These are phyloP conservation scores for Sclerotinia subarctica DNA, from an alignment of 2,329 filamentous ascomycete genomes.

Conservation along the genomic window DNA sequence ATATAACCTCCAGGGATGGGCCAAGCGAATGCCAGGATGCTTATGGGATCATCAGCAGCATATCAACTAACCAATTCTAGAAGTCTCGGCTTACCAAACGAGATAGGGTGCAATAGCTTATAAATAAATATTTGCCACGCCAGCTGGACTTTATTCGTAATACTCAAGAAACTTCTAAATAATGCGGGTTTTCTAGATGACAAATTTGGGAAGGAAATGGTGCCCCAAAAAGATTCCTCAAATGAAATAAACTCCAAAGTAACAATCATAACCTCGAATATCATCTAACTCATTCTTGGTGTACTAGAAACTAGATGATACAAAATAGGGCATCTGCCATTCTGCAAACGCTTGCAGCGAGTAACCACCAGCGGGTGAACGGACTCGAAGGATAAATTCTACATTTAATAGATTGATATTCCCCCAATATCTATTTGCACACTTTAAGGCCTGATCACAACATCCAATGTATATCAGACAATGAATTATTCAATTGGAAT, in stretches of 20 bases:
- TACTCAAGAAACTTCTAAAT: neutral
- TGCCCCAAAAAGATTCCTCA: neutral
- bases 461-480: no score
- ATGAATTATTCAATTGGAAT: no score
- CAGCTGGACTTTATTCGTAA: neutral
- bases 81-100: neutral
- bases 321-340: neutral
- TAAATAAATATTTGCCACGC: neutral
- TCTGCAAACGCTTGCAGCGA: neutral
- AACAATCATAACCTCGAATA: neutral
- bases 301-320: constrained; percentile 1
- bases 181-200: neutral
- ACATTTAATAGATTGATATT: no score
- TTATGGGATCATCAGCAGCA: neutral
- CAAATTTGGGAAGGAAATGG: neutral
- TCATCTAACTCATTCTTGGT: neutral
- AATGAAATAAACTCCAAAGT: neutral
- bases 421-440: no score
- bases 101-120: no score
- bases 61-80: no score
- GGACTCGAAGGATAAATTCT: neutral
- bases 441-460: no score
- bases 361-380: neutral
- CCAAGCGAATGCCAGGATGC: neutral
- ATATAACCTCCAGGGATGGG: neutral